Evolutionary conservation across 176 grass and related monocot species (phyloP), one percentile per base, ranked within the genome.

Genomic region (Thinopyrum elongatum): DNA sequence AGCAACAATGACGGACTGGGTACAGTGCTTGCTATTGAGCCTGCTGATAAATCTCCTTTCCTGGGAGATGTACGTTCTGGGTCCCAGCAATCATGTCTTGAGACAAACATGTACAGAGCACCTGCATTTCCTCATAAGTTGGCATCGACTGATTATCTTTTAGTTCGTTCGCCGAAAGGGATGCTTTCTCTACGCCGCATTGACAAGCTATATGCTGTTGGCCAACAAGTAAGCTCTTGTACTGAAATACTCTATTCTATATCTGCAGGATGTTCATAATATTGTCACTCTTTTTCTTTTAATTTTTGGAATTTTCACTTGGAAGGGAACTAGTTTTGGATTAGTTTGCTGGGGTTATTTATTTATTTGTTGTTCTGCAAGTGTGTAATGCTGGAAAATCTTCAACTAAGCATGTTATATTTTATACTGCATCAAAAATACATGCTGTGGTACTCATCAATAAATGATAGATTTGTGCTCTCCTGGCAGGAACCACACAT

Each of bases 11-110:
- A 87, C 86, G 90, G 88, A 31, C 79, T 98, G 60, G 97, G 97
- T 49, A 92, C 92, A 75, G 85, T 94, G 23, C 87, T 95, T 81
- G 83, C 90, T 36, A 89, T 98, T 87, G 97, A 95, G 80, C 88
- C 94, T 84, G 87, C 94, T 69, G 97, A 98, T 74, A 98, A 92
- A 86, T 95, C 97, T 73, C 94, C 94, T 85, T 98, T 98, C 91
- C 90, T 98, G 23, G 97, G 97, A 70, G 92, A 95, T 60, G 89
- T 94, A 78, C 80, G 85, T 80, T 80, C 92, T 19, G 97, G 97
- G 11, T 90, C 83, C 76, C 93, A 89, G 39, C 97, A 94, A 72
- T 94, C 94, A 31, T 94, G 97, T 78, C 90, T 98, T 79, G 97
- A 94, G 84, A 94, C 97, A 86, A 98, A 95, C 74, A 90, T 98